Evolutionary conservation across 2,329 filamentous ascomycete genomes (phyloP).

Genomic region (Penicillium occitanis): DNA sequence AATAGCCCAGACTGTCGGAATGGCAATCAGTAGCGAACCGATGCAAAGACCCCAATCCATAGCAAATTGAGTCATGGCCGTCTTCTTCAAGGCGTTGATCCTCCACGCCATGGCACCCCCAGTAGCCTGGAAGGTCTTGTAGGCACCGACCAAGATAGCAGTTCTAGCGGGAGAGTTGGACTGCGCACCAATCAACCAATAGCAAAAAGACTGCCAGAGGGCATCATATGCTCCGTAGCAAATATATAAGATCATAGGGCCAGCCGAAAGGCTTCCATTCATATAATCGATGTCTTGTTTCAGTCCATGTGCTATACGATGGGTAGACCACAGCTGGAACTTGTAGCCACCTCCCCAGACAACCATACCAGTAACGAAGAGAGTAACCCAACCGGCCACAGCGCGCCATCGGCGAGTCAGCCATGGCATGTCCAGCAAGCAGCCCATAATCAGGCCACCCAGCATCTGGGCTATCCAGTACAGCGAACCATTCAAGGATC

Average conservation of each 20-base stretch:
- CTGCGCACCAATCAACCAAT: constrained; percentile 58
- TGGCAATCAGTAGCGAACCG: constrained; percentile 43
- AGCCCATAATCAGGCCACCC: constrained; percentile 45
- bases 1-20: constrained; percentile 47
- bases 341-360: constrained; percentile 63
- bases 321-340: constrained; percentile 61
- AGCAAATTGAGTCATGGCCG: constrained; percentile 45
- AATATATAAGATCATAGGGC: constrained; percentile 68
- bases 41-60: constrained; percentile 52
- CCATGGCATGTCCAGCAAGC: constrained; percentile 41
- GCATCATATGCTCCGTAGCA: constrained; percentile 70
- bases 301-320: constrained; percentile 37
- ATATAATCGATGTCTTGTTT: constrained; percentile 52
- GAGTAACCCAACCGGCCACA: constrained; percentile 47
- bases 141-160: constrained; percentile 50
- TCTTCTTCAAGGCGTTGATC: constrained; percentile 24
- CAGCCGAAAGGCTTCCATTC: constrained; percentile 52
- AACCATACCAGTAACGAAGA: constrained; percentile 53
- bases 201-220: constrained; percentile 64
- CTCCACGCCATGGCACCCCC: constrained; percentile 50
- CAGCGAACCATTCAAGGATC: constrained; percentile 52
- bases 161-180: constrained; percentile 45
- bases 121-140: constrained; percentile 48
- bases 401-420: constrained; percentile 50
- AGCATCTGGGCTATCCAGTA: constrained; percentile 57